Conservation (phyloP, 2,329 filamentous ascomycete genomes). For the Colletotrichum brevisporum region DNA sequence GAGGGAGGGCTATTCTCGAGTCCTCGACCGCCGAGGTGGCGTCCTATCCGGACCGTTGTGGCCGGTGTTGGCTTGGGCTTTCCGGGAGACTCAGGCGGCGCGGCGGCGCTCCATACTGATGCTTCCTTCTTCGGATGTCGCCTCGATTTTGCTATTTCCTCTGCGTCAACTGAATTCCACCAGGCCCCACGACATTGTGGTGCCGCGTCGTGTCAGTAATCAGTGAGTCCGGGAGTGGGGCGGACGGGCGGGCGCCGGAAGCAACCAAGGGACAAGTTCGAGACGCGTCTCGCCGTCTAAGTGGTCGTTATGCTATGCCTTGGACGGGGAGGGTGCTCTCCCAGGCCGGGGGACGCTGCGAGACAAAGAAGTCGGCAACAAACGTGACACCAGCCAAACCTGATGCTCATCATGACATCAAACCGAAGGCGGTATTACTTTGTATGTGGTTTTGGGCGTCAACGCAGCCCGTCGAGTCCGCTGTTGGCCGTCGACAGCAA, state of each 20-base stretch:
- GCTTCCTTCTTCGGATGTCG: slow-evolving; percentile 25
- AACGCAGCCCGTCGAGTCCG: not conserved
- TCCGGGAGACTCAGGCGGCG: slow-evolving; percentile 2
- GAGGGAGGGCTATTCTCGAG: slow-evolving; percentile 10
- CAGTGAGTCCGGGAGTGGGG: slow-evolving; percentile 20
- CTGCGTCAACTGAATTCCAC: slow-evolving; percentile 27
- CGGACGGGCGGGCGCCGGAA: slow-evolving; percentile 32
- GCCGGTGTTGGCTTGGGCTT: slow-evolving; percentile 7
- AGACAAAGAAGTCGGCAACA: slow-evolving; percentile 17
- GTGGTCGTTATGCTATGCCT: slow-evolving; percentile 33
- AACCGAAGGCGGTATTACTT: not conserved
- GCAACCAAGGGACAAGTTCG: slow-evolving; percentile 34
- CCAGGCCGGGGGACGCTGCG: slow-evolving; percentile 17
- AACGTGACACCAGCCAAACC: slow-evolving; percentile 12
- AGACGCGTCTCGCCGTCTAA: slow-evolving; percentile 38
- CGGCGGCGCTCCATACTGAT: slow-evolving; percentile 12
- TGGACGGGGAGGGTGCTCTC: slow-evolving; percentile 8
- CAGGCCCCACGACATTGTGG: slow-evolving; percentile 10
- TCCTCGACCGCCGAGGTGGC: slow-evolving; percentile 11
- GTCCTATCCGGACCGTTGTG: slow-evolving; percentile 12
- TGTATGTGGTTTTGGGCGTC: not conserved
- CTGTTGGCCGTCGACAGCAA: not conserved
- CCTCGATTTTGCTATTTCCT: slow-evolving; percentile 21
- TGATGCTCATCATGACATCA: not conserved
- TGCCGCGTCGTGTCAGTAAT: slow-evolving; percentile 13